phyloP scores from a whole-genome alignment of 805 yeast species.

The Metschnikowia lochheadii region DNA sequence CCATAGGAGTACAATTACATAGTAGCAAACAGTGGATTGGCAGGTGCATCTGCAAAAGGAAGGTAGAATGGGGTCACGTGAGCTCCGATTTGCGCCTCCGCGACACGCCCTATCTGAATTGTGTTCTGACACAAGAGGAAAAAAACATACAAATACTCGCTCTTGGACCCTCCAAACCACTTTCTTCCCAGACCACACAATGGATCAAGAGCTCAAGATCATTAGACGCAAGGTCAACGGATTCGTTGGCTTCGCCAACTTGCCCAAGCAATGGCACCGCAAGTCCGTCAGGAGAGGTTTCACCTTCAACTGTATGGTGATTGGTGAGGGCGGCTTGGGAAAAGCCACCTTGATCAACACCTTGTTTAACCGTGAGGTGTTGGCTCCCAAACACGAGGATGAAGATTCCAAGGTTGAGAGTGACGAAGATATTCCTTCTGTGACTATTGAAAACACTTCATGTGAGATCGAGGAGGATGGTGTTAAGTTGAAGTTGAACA shows the following conservation, averaged over 20 bases:
- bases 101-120: conserved; percentile 7
- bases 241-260: conserved; percentile 94
- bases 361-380: conserved; percentile 53
- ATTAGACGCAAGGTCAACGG: conserved; percentile 83
- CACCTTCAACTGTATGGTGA: conserved; percentile 81
- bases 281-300: conserved; percentile 69
- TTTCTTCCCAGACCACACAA: conserved; percentile 4
- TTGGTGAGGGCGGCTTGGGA: conserved; percentile 90
- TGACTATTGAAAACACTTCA: conserved; percentile 25
- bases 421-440: conserved; percentile 15
- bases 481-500: conserved; percentile 77
- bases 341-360: conserved; percentile 90
- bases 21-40: too few species aligned
- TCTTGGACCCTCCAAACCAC: background rate
- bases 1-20: too few species aligned
- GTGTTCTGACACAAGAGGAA: conserved; percentile 11
- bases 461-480: conserved; percentile 79
- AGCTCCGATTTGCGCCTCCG: background rate
- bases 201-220: conserved; percentile 48
- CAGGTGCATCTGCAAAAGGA: background rate
- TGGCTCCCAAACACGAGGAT: conserved; percentile 13
- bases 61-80: conserved; percentile 2
- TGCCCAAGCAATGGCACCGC: conserved; percentile 98
- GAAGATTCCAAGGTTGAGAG: conserved; percentile 10
- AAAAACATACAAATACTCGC: conserved; percentile 5